phyloP scores from a whole-genome alignment of 495 filamentous ascomycete species.

The Aspergillus taichungensis region DNA sequence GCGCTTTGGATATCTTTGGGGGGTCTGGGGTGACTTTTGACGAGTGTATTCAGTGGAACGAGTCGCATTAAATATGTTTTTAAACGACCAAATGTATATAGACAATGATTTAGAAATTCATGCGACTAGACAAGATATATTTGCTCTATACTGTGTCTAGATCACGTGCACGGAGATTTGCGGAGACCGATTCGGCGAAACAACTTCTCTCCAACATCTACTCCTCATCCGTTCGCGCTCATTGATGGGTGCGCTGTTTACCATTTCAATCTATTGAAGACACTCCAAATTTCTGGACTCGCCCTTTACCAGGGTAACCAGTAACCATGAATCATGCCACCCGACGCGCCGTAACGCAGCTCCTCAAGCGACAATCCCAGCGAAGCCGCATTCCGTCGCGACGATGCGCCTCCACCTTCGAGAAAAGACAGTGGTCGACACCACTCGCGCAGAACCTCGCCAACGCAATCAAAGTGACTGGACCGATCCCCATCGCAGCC shows the following conservation, averaged over 20 bases:
- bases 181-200: too few species aligned
- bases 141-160: too few species aligned
- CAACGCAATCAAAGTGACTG: constrained; percentile 77
- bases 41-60: constrained; percentile 86
- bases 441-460: constrained; percentile 77
- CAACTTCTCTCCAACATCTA: too few species aligned
- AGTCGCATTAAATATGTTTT: constrained; percentile 18
- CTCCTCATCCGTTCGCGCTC: too few species aligned
- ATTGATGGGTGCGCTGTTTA: too few species aligned
- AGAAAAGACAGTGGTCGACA: constrained; percentile 67
- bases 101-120: too few species aligned
- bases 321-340: constrained; percentile 23
- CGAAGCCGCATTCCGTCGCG: constrained; percentile 8
- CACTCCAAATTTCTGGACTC: too few species aligned
- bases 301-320: too few species aligned
- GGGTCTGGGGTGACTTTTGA: constrained; percentile 76
- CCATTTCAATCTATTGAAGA: too few species aligned
- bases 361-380: constrained; percentile 19
- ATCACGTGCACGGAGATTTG: too few species aligned
- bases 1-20: constrained; percentile 92
- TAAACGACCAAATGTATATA: too few species aligned
- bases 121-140: too few species aligned
- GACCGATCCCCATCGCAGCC: constrained; percentile 80
- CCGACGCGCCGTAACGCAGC: constrained; percentile 25
- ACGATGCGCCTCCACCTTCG: constrained; percentile 31